phyloP scores from a whole-genome alignment of 805 yeast genomes.

The Sugiyamaella qingdaonensis region DNA sequence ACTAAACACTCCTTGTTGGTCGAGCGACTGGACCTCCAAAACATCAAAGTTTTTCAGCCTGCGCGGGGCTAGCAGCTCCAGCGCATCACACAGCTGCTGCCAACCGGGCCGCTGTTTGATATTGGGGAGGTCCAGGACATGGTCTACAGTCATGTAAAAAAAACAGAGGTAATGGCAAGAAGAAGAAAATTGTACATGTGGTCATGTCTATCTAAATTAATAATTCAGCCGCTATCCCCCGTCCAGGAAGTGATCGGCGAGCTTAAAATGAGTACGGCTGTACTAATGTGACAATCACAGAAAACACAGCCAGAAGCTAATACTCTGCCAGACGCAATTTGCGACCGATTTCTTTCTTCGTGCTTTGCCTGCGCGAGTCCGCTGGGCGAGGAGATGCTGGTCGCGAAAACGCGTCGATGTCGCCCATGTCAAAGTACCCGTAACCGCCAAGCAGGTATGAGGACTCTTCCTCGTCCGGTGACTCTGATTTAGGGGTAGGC shows the following conservation, averaged over 20 bases:
- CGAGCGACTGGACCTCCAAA: conserved; percentile 9
- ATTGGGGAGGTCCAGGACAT: conserved; percentile 31
- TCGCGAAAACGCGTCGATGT: conserved; percentile 57
- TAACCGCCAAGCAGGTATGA: conserved; percentile 67
- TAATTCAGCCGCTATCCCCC: background rate
- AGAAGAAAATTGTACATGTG: no score
- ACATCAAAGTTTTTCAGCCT: conserved; percentile 20
- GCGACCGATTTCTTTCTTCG: conserved; percentile 57
- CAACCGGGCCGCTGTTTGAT: conserved; percentile 21
- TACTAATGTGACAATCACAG: background rate
- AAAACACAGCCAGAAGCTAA: conserved; percentile 25
- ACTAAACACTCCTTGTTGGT: conserved; percentile 21
- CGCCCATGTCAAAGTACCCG: conserved; percentile 76
- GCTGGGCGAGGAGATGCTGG: conserved; percentile 56
- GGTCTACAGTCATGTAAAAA: conserved; percentile 8
- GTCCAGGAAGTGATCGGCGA: background rate
- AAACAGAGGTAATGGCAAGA: background rate
- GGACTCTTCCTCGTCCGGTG: conserved; percentile 27
- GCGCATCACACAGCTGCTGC: conserved; percentile 14
- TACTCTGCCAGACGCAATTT: conserved; percentile 62
- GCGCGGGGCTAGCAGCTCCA: conserved; percentile 16
- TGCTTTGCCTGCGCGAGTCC: conserved; percentile 37
- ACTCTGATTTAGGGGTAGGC: conserved; percentile 13
- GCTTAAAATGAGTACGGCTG: background rate
- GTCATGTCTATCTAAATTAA: background rate